Evolutionary conservation across 2,329 filamentous ascomycete genomes (phyloP), one percentile per base, ranked within the genome.

Genomic region (Aspergillus brasiliensis): DNA sequence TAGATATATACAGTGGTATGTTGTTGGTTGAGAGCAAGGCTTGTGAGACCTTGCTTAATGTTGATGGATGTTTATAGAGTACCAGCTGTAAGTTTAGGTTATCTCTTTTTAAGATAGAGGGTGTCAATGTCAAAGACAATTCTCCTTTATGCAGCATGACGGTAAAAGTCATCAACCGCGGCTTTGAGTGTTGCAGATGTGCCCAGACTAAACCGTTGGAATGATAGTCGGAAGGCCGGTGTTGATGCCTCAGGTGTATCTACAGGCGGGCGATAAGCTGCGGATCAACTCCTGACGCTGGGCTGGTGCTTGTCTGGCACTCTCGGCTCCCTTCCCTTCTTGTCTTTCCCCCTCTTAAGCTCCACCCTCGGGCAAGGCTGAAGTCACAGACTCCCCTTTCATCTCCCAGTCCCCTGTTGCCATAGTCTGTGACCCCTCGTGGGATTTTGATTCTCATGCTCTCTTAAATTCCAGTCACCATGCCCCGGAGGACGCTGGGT

Each of bases 401-500:
- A 28, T 51, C 28, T 49, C 23, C 49, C 58, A 38, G 27, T 17
- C 54, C 34, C 40, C 47, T 27, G 46, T 15, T 34, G 21, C 46
- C 27, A 19, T 34, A 25, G 27, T 49, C 49, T 49, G 51, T 57
- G 59, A 55, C 62, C 58, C 44, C 47, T 59, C 56, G 64, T 64
- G 65, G 67, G 57, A 55, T 66, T 57, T 46, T 60, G 67, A 31
- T 70, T 65, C 69, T 65, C 75, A 76, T 76, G 73, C 68, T 68
- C 66, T 68, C 66, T 68, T 78, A 76, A 78, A 70, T 53, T 28
- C 44, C 49, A 61, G 34, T 60, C 62, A 69, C 51, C 76, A 96
- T 96, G 92, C 90, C 92, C 70, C 85, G 85, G 77, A 88, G 91
- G 82, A 93, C 90, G 82, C 85, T 97, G 76, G 94, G 94, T 78